Base-by-base conservation (phyloP, 225 moss, liverwort and hornwort genomes). In the Climacium dendroides region DNA sequence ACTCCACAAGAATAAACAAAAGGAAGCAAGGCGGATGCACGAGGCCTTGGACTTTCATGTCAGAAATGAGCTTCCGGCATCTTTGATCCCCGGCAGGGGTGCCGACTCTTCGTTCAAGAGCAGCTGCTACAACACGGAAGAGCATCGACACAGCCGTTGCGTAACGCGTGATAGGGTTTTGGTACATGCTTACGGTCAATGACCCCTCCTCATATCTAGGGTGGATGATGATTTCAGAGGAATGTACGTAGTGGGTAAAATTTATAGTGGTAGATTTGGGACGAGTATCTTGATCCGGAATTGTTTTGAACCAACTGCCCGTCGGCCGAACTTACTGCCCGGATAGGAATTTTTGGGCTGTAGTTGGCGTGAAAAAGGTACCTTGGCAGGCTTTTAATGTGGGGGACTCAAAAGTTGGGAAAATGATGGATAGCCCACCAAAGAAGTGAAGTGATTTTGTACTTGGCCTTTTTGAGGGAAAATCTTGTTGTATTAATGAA, bases 151-250 rank as follows among this genome's bases (percentile, higher is more conserved):
- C 71, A 72, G 85, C 88, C 87, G 76, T 85, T 85, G 88, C 8
- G 85, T 88, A 82, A 77, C 88, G 85, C 85, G 82, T 82, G 82
- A 74, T 58, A 58, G 60, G 82, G 72, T 73, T 88, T 88, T 86
- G 66, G 78, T 72, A 90, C 64, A 86, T 83, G 34, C 53, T 52
- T 66, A 65, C 65, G 34, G 78, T 89, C 75, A 89, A 89, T 64
- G 64, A 11, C 83, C 70, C 70, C 25, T 52, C 18, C 12, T 59
- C 1, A 1, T 9, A 37, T 90, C 53, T 90, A 70, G 0, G 25
- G 1, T 0, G 0, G 0, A 0, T 0, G 22, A 29, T 15, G 71
- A 85, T 72, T 55, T 6, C 0, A 0, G 1, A 1, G 2, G 4
- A 34, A n/a, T 81, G 59, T 81, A n/a, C 15, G 2, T 2, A 0